Conservation (phyloP, 2,329 filamentous ascomycete genomes). For the Plenodomus tracheiphilus region DNA sequence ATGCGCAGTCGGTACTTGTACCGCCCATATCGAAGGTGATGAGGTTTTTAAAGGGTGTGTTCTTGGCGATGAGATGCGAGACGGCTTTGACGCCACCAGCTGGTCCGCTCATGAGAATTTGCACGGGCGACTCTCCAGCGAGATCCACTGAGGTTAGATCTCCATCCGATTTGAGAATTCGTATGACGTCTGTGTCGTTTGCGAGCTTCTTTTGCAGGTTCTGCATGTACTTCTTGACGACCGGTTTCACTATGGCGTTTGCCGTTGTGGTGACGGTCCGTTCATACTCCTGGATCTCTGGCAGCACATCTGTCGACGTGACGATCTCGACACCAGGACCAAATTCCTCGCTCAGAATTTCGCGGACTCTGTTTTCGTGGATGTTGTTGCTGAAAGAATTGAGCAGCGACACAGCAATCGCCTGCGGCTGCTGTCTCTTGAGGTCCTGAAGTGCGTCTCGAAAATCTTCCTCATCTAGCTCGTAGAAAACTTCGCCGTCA, state of each 20-base stretch:
- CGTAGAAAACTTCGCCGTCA: constrained; percentile 46
- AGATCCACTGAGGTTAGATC: constrained; percentile 52
- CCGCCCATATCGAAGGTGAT: constrained; percentile 58
- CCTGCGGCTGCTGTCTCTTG: constrained; percentile 48
- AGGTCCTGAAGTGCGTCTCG: constrained; percentile 45
- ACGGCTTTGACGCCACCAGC: constrained; percentile 56
- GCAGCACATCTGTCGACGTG: constrained; percentile 51
- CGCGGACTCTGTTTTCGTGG: constrained; percentile 48
- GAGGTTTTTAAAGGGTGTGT: constrained; percentile 53
- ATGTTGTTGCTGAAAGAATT: constrained; percentile 52
- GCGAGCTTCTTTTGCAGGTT: constrained; percentile 47
- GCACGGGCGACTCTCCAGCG: constrained; percentile 53
- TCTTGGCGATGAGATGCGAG: constrained; percentile 51
- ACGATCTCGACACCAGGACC: constrained; percentile 50
- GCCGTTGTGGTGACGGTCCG: constrained; percentile 53
- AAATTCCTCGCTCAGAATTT: constrained; percentile 49
- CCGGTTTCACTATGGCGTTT: constrained; percentile 54
- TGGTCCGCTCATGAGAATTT: constrained; percentile 55
- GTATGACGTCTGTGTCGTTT: constrained; percentile 50
- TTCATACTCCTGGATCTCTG: constrained; percentile 55
- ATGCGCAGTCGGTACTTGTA: constrained; percentile 54
- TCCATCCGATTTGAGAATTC: constrained; percentile 56
- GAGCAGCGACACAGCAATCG: constrained; percentile 52
- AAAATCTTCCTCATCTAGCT: constrained; percentile 47
- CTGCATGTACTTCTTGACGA: constrained; percentile 52